Conservation (phyloP, 2,329 filamentous ascomycete species). For the Penicillium italicum region DNA sequence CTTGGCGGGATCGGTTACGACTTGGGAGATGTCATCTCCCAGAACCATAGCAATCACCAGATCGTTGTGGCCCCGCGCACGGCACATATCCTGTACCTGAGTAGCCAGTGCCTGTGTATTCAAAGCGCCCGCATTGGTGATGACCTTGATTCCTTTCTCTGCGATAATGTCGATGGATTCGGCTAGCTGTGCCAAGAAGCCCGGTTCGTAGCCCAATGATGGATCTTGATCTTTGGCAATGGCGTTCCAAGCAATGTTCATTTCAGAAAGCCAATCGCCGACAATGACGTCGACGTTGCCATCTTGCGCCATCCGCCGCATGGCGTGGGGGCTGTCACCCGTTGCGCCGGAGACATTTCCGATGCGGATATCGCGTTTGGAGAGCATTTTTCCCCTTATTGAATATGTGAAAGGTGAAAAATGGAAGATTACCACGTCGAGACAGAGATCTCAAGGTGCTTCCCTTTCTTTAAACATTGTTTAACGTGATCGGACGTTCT, state of each 20-base stretch:
- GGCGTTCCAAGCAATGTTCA: slow-evolving; percentile 14
- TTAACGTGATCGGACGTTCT: no score
- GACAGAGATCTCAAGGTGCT: no score
- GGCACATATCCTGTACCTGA: background rate
- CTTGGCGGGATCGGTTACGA: no score
- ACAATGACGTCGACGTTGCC: slow-evolving; percentile 12
- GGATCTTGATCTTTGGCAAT: background rate
- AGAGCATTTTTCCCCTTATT: background rate
- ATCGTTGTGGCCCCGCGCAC: no score
- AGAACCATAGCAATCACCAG: no score
- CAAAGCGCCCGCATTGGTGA: slow-evolving; percentile 20
- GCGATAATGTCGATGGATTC: slow-evolving; percentile 2
- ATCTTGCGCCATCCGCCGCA: background rate
- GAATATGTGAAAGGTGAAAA: no score
- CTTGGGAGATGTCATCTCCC: no score
- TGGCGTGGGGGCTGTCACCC: background rate
- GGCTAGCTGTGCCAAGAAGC: background rate
- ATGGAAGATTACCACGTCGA: no score
- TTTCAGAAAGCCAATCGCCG: slow-evolving; percentile 38
- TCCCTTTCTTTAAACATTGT: no score
- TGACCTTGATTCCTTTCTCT: slow-evolving; percentile 15
- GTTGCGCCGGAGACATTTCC: background rate
- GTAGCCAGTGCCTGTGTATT: slow-evolving; percentile 2
- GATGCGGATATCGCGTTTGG: background rate
- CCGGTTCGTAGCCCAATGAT: background rate